Percentiles rank a stretch among this genome's conserved stretches.
phyloP scores from a whole-genome alignment of 108 stramenopile genomes.

The Cyclostephanos invisitatus region DNA sequence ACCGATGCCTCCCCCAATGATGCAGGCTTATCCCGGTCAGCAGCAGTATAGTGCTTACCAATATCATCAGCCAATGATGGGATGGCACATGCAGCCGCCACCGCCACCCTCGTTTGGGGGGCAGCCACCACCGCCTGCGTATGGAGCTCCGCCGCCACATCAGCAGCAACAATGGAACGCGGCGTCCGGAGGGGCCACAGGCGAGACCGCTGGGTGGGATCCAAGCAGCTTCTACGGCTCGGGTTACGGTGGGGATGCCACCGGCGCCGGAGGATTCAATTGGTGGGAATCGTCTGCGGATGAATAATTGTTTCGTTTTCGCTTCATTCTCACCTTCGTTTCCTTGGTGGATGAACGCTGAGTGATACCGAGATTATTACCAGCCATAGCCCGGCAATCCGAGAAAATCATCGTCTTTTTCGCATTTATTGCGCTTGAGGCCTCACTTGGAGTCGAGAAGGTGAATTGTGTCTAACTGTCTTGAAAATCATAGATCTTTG shows the following conservation, averaged over 20 bases:
- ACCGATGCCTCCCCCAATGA: constrained; percentile 25
- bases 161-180: constrained; percentile 55
- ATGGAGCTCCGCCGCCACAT: constrained; percentile 45
- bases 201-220: constrained; percentile 65
- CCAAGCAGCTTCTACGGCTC: constrained; percentile 66
- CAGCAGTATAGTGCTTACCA: constrained; percentile 25
- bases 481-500: background rate
- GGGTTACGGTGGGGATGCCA: constrained; percentile 18
- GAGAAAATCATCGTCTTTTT: background rate
- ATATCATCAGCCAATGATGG: constrained; percentile 24
- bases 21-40: constrained; percentile 41
- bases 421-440: background rate
- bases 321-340: background rate
- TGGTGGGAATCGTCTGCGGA: constrained; percentile 73
- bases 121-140: constrained; percentile 13
- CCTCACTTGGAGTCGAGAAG: background rate
- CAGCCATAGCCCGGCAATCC: background rate
- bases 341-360: background rate
- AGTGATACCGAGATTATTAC: background rate
- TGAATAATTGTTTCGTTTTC: background rate
- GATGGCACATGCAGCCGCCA: constrained; percentile 17
- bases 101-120: constrained; percentile 20
- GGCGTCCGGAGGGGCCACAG: constrained; percentile 25
- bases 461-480: background rate
- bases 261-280: constrained; percentile 80